Conservation (phyloP, 805 yeast genomes). For the Cyberlindnera mississippiensis region DNA sequence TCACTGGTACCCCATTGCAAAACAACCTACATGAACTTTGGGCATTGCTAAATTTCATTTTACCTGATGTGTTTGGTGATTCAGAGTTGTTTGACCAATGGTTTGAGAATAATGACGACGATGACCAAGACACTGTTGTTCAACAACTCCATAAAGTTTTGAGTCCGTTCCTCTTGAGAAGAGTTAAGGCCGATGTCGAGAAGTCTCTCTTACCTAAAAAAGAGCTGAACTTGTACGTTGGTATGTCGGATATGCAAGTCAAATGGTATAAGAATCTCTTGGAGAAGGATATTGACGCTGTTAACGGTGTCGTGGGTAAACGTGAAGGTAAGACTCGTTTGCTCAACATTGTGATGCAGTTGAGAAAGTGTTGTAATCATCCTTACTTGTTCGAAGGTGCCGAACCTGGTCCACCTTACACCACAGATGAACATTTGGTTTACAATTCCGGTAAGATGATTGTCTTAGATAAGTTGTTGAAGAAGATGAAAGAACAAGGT, state of each 20-base stretch:
- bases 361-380: slow-evolving; percentile 94
- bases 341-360: slow-evolving; percentile 92
- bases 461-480: slow-evolving; percentile 77
- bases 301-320: slow-evolving; percentile 92
- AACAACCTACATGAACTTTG: slow-evolving; percentile 93
- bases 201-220: slow-evolving; percentile 85
- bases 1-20: slow-evolving; percentile 95
- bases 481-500: slow-evolving; percentile 68
- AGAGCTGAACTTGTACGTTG: slow-evolving; percentile 84
- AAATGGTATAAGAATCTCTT: slow-evolving; percentile 86
- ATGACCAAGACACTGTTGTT: slow-evolving; percentile 78
- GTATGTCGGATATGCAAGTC: slow-evolving; percentile 94
- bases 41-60: slow-evolving; percentile 85
- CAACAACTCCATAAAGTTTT: slow-evolving; percentile 85
- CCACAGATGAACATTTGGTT: slow-evolving; percentile 93
- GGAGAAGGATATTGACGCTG: slow-evolving; percentile 94
- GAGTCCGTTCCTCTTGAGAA: slow-evolving; percentile 81
- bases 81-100: slow-evolving; percentile 87
- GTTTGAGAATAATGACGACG: slow-evolving; percentile 62
- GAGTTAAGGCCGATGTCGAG: slow-evolving; percentile 93
- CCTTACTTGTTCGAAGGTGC: slow-evolving; percentile 99
- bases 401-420: slow-evolving; percentile 96
- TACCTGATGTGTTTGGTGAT: slow-evolving; percentile 95
- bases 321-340: slow-evolving; percentile 89
- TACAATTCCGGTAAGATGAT: slow-evolving; percentile 88